Conservation (phyloP, 148 eudicot species). For the Chenopodium suecicum region DNA sequence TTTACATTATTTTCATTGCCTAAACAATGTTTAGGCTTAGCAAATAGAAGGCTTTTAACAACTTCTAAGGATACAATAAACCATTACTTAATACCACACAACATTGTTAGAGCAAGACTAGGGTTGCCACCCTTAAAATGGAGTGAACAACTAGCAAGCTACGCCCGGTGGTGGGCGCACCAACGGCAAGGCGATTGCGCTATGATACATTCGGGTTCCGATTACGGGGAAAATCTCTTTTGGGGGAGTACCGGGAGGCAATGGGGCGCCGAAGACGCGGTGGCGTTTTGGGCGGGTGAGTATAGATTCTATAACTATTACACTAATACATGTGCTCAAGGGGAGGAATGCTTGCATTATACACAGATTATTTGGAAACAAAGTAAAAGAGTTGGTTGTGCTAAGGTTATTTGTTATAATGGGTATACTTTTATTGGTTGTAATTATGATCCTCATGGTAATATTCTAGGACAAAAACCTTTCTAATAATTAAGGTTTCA, state of each 20-base stretch:
- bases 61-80: constrained; percentile 25
- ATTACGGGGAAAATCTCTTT: constrained; percentile 36
- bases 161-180: constrained; percentile 40
- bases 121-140: constrained; percentile 32
- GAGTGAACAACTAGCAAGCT: constrained; percentile 33
- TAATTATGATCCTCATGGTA: constrained; percentile 40
- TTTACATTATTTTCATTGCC: not conserved
- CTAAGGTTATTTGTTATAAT: constrained; percentile 30
- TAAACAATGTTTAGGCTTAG: constrained; percentile 17
- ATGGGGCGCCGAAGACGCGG: constrained; percentile 32
- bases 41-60: constrained; percentile 12
- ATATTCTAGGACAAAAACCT: constrained; percentile 36
- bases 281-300: constrained; percentile 30
- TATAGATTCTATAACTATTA: constrained; percentile 25
- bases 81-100: constrained; percentile 33
- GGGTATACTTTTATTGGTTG: constrained; percentile 36
- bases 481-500: constrained; percentile 11
- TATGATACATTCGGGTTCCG: constrained; percentile 29
- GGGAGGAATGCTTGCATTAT: constrained; percentile 35
- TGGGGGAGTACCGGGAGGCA: constrained; percentile 34
- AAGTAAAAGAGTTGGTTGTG: constrained; percentile 36
- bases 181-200: constrained; percentile 36
- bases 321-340: constrained; percentile 24
- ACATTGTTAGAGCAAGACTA: constrained; percentile 28
- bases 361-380: constrained; percentile 39